These are phyloP conservation scores for Mortierella sp. DNA, from an alignment of 371 early-diverging fungal species.

Conservation along the genomic window DNA sequence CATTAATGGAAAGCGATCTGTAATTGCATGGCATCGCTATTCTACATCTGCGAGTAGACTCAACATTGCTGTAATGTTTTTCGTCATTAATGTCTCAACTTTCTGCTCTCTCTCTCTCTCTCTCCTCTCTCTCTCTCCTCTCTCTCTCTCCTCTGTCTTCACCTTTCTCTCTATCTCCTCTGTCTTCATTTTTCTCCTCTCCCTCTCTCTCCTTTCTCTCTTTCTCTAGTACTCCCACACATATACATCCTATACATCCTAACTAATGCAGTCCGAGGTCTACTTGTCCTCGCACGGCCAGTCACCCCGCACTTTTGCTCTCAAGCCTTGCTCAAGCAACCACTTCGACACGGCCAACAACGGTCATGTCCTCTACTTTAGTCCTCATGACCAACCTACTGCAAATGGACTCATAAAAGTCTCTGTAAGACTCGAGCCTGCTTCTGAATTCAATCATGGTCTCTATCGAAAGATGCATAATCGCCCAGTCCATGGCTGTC, in stretches of 20 bases:
- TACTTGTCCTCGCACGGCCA: conserved; percentile 35
- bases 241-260: not conserved
- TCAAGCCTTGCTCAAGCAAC: conserved; percentile 27
- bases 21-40: not conserved
- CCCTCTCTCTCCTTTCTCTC: not conserved
- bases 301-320: conserved; percentile 26
- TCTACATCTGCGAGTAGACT: not conserved
- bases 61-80: not conserved
- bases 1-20: not conserved
- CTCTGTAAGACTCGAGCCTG: conserved; percentile 61
- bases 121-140: not conserved
- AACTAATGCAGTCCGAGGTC: conserved; percentile 51
- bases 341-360: conserved; percentile 26
- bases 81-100: not conserved
- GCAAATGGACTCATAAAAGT: conserved; percentile 43
- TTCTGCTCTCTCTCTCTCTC: not conserved
- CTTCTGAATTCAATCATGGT: conserved; percentile 63
- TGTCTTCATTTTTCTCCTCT: not conserved
- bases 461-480: conserved; percentile 64
- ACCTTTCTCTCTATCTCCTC: not conserved
- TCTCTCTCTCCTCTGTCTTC: conserved; percentile 4
- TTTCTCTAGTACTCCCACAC: not conserved
- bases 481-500: conserved; percentile 78
- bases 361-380: conserved; percentile 35
- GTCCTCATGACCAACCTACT: conserved; percentile 26